Evolutionary conservation across 2,329 filamentous ascomycete species (phyloP).

Genomic region (Microthyrium microscopicum): DNA sequence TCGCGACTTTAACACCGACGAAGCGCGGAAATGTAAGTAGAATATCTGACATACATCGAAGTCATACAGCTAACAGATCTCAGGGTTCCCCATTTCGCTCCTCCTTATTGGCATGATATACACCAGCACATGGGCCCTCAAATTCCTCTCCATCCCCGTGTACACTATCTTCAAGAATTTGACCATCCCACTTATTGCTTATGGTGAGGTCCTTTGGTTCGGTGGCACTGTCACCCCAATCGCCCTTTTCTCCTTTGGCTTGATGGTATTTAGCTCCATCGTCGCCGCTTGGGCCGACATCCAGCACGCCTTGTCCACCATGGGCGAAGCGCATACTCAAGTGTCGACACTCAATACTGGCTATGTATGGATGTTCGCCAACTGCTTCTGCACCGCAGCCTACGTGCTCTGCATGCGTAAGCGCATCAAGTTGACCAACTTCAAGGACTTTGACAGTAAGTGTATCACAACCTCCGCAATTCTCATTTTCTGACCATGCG

Average conservation of each 20-base stretch:
- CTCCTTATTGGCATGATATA: constrained; percentile 99
- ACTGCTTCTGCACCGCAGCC: constrained; percentile 84
- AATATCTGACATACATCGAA: not conserved
- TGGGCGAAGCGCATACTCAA: constrained; percentile 50
- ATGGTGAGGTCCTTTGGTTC: constrained; percentile 97
- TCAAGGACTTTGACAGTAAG: constrained; percentile 98
- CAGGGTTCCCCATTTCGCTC: constrained; percentile 91
- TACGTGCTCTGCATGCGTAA: constrained; percentile 92
- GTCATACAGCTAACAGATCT: not conserved
- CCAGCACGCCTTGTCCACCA: constrained; percentile 58
- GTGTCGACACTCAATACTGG: constrained; percentile 85
- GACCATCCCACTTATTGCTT: constrained; percentile 96
- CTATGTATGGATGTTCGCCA: constrained; percentile 95
- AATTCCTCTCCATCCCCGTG: constrained; percentile 91
- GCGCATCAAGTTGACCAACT: constrained; percentile 98
- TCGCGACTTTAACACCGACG: constrained; percentile 68
- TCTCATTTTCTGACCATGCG: no score
- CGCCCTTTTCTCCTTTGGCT: constrained; percentile 79
- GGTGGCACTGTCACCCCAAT: constrained; percentile 79
- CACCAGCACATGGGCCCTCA: constrained; percentile 85
- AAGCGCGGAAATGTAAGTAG: constrained; percentile 75
- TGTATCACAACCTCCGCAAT: constrained; percentile 19
- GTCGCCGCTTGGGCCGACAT: constrained; percentile 97
- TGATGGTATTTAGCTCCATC: constrained; percentile 91
- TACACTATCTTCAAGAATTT: constrained; percentile 99